Base-by-base conservation (phyloP, 2,329 filamentous ascomycete species). In the Sclerotinia subarctica region DNA sequence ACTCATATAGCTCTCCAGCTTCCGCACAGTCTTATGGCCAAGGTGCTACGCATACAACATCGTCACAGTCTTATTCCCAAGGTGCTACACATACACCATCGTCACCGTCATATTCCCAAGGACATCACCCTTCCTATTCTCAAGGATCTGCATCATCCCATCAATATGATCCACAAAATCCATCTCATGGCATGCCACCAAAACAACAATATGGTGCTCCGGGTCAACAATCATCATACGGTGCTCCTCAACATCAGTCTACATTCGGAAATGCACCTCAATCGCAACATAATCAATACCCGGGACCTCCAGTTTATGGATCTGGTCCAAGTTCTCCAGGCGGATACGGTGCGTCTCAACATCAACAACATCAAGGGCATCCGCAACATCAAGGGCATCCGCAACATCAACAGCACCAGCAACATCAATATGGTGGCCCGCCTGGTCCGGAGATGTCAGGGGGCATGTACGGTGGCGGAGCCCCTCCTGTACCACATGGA, bases 201-300 rank as follows among this genome's bases (percentile, higher is more conserved):
- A 44, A 62, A 26, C 68, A 69, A 38, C 53, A 68, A 21, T 70
- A 69, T 66, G 66, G 64, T 17, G 32, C 69, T 62, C 66, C 69
- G 38, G 51, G 63, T 26, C 69, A 71, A 53, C 73, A 73, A 47
- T 67, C 74, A 53, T 69, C 71, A 5, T 76, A 75, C 57, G 75
- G 74, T 51, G 74, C 71, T 24, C 60, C 70, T 52, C 70, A 73
- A 59, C 72, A 74, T 56, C 73, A 74, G 62, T 59, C 69, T 56
- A 66, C 73, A 32, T 74, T 72, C 35, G 71, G 71, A 58, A 53
- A 64, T 29, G 60, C 51, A 53, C 53, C 59, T 4, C 66, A 62
- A 26, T 70, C 68, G 51, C 72, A 69, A 57, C 64, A 70, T 15
- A 67, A 71, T 38, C 71, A 72, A 51, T 70, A 70, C 60, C 66